These are phyloP conservation scores for Tuber aestivum DNA, from an alignment of 495 filamentous ascomycete genomes.

Conservation along the genomic window DNA sequence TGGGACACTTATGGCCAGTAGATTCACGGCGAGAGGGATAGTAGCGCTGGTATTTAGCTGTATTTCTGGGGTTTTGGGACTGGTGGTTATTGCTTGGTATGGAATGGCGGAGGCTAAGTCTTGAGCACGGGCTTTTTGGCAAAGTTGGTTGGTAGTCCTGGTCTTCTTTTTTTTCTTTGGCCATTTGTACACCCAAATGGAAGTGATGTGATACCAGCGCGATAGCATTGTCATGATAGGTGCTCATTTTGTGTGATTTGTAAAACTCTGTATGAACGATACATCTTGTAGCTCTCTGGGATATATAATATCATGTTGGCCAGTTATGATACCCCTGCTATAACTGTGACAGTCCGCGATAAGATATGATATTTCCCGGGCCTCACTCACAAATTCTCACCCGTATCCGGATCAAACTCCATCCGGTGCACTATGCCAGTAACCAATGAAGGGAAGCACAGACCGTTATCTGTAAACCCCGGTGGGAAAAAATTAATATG, in stretches of 20 bases:
- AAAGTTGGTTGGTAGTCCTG: background rate
- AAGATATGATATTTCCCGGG: background rate
- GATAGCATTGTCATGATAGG: background rate
- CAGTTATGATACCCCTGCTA: background rate
- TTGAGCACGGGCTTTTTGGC: background rate
- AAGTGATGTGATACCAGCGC: background rate
- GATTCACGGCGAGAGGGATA: conserved; percentile 65
- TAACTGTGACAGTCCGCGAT: background rate
- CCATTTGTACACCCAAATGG: background rate
- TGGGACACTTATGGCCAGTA: conserved; percentile 22
- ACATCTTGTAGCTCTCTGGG: background rate
- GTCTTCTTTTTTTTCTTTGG: background rate
- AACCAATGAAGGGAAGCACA: no score
- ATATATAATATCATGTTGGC: background rate
- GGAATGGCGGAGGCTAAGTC: conserved; percentile 46
- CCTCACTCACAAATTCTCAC: background rate
- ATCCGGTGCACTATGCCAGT: background rate
- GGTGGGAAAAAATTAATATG: no score
- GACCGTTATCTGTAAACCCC: no score
- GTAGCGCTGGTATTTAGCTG: conserved; percentile 68
- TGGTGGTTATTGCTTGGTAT: conserved; percentile 64
- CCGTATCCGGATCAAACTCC: background rate
- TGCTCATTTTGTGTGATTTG: background rate
- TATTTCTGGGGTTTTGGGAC: conserved; percentile 65
- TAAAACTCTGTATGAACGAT: background rate